Evolutionary conservation across 306 rosid genomes (phyloP), one percentile per base, ranked within the genome.

Genomic region (Medicago lupulina): DNA sequence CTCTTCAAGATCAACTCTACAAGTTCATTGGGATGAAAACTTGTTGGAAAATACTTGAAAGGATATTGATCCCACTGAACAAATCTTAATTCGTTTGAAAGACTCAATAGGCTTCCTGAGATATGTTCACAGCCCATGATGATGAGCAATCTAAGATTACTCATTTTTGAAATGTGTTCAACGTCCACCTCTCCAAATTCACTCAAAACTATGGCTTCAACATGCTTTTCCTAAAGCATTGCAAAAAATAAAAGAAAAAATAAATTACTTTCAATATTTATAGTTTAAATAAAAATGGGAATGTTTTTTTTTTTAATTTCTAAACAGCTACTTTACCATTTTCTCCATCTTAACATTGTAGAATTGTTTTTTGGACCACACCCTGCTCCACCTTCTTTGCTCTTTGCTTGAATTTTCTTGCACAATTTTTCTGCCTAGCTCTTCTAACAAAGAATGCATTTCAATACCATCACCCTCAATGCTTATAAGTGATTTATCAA

Each of bases 321-420:
- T 61, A 44, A 28, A 46, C 7, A 36, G 19, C 9, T 17, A 63
- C 10, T 50, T 38, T 46, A 81, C 78, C 50, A 7, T 54, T 0
- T 71, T 53, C 23, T 59, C 36, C 2, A 0, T 9, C 64, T 34
- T 7, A 36, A 47, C 46, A 18, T 44, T 67, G 46, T 0, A 0
- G 41, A 76, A 4, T 34, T 81, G 64, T 38, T 53, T 0, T 15
- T 0, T 15, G 3, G 13, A 9, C 81, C 81, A 76, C 17, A 76
- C 5, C 38, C 74, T 70, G 28, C 81, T 81, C 85, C 81, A 76
- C 64, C 64, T 81, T 71, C 64, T 68, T 15, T 62, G 68, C 38
- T 44, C 70, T 28, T 28, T 28, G 31, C 31, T 51, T 17, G 80
- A 50, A 2, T 80, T 34, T 25, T 71, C 67, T 25, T 3, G n/a